Base-by-base conservation (phyloP, 164 flowering plant genomes). In the Stephania cephalantha region DNA sequence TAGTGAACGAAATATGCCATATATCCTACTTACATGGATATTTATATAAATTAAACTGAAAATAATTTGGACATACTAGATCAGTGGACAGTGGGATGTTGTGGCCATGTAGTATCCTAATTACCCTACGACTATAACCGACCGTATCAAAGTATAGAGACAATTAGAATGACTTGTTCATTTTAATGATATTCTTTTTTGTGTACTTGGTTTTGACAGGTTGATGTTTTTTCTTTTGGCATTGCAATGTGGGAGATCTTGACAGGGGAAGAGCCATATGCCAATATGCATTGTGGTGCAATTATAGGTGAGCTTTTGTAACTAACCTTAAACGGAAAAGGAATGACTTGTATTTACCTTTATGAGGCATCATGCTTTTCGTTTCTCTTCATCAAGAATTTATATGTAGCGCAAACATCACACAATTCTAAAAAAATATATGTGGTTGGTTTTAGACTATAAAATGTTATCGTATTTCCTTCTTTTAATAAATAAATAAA, bases 191-290 rank as follows among this genome's bases (percentile, higher is more conserved):
- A 61, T 15, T 50, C 55, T 10, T 61, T 35, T 61, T 9, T n/a
- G 66, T 61, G 66, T 18, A 50, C 46, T 73, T 35, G n/a, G 6
- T 66, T 69, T 72, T 75, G 35, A 74, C 80, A 93, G 98, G 96
- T 93, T 83, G 97, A 93, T 84, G 92, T 94, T 70, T 94, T 84
- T 86, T 94, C 98, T 48, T 94, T 94, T 82, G 97, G 98, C 46
- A 85, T 94, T 50, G 87, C 89, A 75, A 76, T 94, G 88, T 94
- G 98, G 98, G 98, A 94, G 83, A 83, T 94, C 72, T 73, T 89
- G 80, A 92, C 95, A 0, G 94, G 94, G 15, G 98, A 94, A 75
- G 98, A 94, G 81, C 98, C 98, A 3, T 94, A 91, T 80, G 88
- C 90, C n/a, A 84, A 87, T 78, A 86, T 94, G 92, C 95, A 92